Evolutionary conservation across 257 asterid species (phyloP).

Genomic region (Salvia splendens): DNA sequence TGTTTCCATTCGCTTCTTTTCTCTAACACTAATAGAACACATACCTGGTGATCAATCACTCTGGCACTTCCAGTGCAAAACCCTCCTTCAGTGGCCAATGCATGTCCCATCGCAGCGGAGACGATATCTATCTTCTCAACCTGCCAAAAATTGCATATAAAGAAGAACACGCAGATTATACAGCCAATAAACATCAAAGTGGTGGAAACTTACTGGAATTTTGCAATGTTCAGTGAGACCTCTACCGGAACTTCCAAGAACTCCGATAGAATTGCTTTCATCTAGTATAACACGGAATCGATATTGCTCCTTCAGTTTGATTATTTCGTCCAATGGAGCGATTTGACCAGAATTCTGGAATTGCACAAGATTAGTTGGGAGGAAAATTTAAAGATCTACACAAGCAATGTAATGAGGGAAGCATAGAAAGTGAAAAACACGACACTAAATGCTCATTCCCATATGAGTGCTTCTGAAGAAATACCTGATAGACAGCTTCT

Average conservation of each 20-base stretch:
- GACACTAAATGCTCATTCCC: constrained; percentile 4
- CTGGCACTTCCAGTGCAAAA: constrained; percentile 94
- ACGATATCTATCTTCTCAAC: constrained; percentile 86
- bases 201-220: constrained; percentile 62
- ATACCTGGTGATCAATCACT: constrained; percentile 93
- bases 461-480: constrained; percentile 8
- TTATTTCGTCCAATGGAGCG: constrained; percentile 85
- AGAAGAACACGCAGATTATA: constrained; percentile 25
- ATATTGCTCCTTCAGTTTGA: constrained; percentile 78
- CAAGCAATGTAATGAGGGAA: not conserved
- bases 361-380: constrained; percentile 25
- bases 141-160: constrained; percentile 42
- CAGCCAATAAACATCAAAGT: constrained; percentile 29
- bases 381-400: constrained; percentile 15
- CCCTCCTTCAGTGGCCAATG: constrained; percentile 97
- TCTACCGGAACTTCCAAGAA: constrained; percentile 89
- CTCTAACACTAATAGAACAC: no score
- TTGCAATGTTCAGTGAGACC: constrained; percentile 79
- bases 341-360: constrained; percentile 91
- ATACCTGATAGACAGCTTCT: constrained; percentile 97
- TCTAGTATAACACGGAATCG: constrained; percentile 86
- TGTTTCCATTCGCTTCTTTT: no score
- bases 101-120: constrained; percentile 95
- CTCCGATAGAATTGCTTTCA: constrained; percentile 92
- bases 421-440: not conserved